Base-by-base conservation (phyloP, 306 rosid species). In the Prunus armeniaca region DNA sequence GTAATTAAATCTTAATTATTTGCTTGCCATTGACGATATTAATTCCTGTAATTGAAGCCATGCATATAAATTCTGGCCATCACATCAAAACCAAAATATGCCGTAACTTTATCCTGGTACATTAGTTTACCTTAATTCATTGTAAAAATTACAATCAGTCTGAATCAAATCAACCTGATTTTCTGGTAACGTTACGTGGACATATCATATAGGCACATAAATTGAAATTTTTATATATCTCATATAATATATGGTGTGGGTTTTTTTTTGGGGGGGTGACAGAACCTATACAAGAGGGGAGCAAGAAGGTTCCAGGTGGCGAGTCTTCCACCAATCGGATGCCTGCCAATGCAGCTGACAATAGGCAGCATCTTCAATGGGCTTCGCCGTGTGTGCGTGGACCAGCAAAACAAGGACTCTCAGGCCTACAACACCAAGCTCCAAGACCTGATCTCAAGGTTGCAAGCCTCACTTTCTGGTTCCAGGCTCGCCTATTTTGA, bases 271-370 rank as follows among this genome's bases (percentile, higher is more conserved):
- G n/a, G 1, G 65, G 19, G 19, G 18, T 28, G 12, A 11, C 74
- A 88, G 89, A 75, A 58, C 0, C 71, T 85, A 1, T 60, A 75
- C 28, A 57, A 58, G 27, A 83, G 66, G 1, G 89, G 89, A 63
- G 89, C 60, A 14, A 82, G 85, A 0, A n/a, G 78, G 69, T 49
- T 88, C 3, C 3, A 64, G 24, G 85, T 88, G 81, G 75, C 78
- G 0, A 84, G 92, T 43, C 85, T 86, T 67, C 89, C 88, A 0
- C 88, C 92, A 0, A 60, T 88, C 12, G 91, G 89, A 18, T 88
- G 88, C 56, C 27, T 86, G 9, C 89, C 89, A 24, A 0, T 82
- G 43, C 79, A 68, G 78, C 82, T 69, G 15, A 78, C 85, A 28
- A 0, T 73, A 2, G 51, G 28, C 54, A 76, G 82, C 71, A 1